Base-by-base conservation (phyloP, 441 rosid genomes). In the Kokia cookei region DNA sequence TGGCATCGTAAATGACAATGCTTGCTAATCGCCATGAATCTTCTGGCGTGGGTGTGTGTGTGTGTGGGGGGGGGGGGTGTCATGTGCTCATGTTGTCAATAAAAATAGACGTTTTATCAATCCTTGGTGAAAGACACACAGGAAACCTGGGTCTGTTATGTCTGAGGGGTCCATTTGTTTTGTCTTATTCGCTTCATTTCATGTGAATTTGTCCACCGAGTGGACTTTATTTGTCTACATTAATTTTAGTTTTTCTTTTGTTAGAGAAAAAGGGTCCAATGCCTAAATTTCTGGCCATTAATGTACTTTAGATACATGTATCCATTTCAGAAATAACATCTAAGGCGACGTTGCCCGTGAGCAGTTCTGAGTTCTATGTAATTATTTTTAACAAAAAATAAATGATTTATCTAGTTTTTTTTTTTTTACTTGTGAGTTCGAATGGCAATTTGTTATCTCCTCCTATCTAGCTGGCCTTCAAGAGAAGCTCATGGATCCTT, bases 1-100 rank as follows among this genome's bases (percentile, higher is more conserved):
- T 69, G 87, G 73, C 61, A 57, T 57, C 29, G 32, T 57, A 9
- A 57, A 24, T 22, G 61, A 79, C 29, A 14, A n/a, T 45, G 29
- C 51, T 48, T 32, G 61, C 61, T 24, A 57, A 3, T 53, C 9
- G 9, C 8, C 10, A n/a, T 51, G 24, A n/a, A 5, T 51, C 24
- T 51, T 51, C 11, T 2, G 58, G 24, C 0, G 35, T 32, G 37
- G 5, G 35, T 4, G 35, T 4, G 35, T 32, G 35, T 0, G 35
- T 5, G 37, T 0, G 0, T 0, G 6, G 5, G 5, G 35, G 5
- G 37, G 1, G 12, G 45, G 22, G 61, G 66, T 0, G 10, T 4
- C 29, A 22, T 1, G 11, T 11, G 63, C 15, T 26, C 24, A 24
- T 65, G 13, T 24, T 45, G 69, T 65, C 65, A 43, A 8, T 26